phyloP scores from a whole-genome alignment of 2,329 filamentous ascomycete species.

The Periglandula ipomoeae region DNA sequence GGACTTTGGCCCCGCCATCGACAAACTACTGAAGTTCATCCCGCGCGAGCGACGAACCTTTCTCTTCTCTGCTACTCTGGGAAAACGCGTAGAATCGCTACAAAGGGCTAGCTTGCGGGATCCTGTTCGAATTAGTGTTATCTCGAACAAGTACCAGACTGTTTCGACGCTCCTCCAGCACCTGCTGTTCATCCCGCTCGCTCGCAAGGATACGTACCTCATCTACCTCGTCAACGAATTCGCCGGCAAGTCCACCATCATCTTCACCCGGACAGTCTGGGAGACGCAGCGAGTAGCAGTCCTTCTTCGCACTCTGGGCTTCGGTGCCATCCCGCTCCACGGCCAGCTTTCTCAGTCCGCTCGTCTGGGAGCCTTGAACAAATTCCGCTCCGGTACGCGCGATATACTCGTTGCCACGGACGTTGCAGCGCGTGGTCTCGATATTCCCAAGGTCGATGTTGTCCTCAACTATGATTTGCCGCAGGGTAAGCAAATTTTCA shows the following conservation, averaged over 20 bases:
- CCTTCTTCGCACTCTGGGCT: conserved; percentile 73
- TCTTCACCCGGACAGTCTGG: conserved; percentile 88
- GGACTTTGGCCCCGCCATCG: conserved; percentile 85
- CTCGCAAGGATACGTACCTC: conserved; percentile 83
- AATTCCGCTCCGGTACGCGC: conserved; percentile 73
- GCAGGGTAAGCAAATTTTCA: too few relatives aligned
- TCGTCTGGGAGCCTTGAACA: conserved; percentile 78
- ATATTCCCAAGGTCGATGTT: conserved; percentile 84
- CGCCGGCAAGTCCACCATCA: conserved; percentile 74
- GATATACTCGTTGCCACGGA: conserved; percentile 89
- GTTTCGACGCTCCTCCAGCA: conserved; percentile 81
- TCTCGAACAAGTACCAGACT: conserved; percentile 77
- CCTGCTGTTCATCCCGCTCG: conserved; percentile 78
- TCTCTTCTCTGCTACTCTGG: conserved; percentile 93
- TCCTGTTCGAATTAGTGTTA: conserved; percentile 75
- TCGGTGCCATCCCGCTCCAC: conserved; percentile 85
- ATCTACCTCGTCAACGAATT: conserved; percentile 81
- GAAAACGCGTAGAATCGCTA: too few relatives aligned
- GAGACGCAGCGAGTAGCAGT: conserved; percentile 83
- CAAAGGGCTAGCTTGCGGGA: conserved; percentile 83
- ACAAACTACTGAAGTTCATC: conserved; percentile 86
- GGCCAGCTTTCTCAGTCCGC: conserved; percentile 84
- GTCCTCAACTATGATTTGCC: conserved; percentile 83
- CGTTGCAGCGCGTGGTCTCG: conserved; percentile 84
- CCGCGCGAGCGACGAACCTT: conserved; percentile 71